Conservation (phyloP, 495 filamentous ascomycete genomes). For the Recurvomyces mirabilis region DNA sequence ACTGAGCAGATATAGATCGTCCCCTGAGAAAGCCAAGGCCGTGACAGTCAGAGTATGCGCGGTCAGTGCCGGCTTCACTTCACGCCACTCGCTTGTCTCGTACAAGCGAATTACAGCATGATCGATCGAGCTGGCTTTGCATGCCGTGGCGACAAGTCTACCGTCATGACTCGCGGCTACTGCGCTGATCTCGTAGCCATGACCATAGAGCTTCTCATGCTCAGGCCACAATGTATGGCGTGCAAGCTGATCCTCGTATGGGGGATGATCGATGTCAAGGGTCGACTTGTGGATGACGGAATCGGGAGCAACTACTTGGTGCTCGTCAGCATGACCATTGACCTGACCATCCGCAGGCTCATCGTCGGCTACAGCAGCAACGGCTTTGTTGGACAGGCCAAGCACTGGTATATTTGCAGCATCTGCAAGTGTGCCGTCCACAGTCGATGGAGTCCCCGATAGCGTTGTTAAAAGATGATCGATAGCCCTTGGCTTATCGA, state of each 20-base stretch:
- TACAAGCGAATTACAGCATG: constrained; percentile 92
- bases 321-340: constrained; percentile 7
- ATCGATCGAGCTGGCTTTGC: constrained; percentile 80
- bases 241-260: constrained; percentile 77
- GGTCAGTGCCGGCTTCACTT: constrained; percentile 67
- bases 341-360: constrained; percentile 28
- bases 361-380: constrained; percentile 48
- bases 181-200: constrained; percentile 95
- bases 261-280: constrained; percentile 52
- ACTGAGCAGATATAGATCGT: constrained; percentile 67
- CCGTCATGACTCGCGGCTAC: constrained; percentile 70
- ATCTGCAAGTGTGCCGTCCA: constrained; percentile 52
- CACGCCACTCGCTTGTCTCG: constrained; percentile 73
- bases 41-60: constrained; percentile 81
- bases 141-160: constrained; percentile 75
- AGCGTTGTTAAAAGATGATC: constrained; percentile 60
- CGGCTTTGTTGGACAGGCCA: constrained; percentile 91
- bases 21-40: constrained; percentile 60
- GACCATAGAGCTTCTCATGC: constrained; percentile 91
- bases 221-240: constrained; percentile 94
- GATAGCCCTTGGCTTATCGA: constrained; percentile 77
- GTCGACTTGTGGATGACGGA: constrained; percentile 33
- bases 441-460: constrained; percentile 42
- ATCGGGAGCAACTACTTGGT: constrained; percentile 21
- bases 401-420: constrained; percentile 89